Percentiles rank a stretch among this genome's conserved stretches.
phyloP scores from a whole-genome alignment of 495 filamentous ascomycete species.

The Aspergillus biplanus region DNA sequence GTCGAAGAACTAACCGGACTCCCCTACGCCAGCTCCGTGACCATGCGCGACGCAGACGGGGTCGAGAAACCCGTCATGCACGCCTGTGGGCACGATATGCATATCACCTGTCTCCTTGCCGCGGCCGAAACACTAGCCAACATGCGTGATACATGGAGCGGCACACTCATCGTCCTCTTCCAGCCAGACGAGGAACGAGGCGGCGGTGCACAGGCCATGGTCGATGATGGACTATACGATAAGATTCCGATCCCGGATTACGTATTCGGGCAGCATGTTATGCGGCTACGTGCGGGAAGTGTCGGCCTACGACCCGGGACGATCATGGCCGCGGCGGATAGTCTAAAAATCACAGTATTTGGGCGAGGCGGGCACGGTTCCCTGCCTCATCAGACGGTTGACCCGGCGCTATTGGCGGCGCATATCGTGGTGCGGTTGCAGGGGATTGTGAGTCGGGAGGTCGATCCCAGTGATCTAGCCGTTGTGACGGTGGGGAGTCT shows the following conservation, averaged over 20 bases:
- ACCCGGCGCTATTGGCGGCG: constrained; percentile 55
- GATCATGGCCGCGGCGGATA: constrained; percentile 54
- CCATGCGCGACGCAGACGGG: constrained; percentile 46
- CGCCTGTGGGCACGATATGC: constrained; percentile 62
- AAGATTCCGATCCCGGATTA: constrained; percentile 54
- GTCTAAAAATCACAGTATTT: constrained; percentile 53
- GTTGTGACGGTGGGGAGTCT: constrained; percentile 57
- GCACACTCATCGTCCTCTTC: constrained; percentile 58
- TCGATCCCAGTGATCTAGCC: constrained; percentile 49
- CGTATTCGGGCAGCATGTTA: constrained; percentile 56
- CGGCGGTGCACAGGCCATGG: constrained; percentile 57
- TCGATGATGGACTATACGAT: constrained; percentile 54
- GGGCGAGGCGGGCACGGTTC: constrained; percentile 58
- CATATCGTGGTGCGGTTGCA: constrained; percentile 54
- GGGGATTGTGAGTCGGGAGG: constrained; percentile 53
- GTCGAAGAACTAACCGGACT: constrained; percentile 54
- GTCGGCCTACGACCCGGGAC: constrained; percentile 43
- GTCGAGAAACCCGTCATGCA: constrained; percentile 57
- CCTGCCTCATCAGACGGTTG: constrained; percentile 53
- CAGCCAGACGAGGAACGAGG: constrained; percentile 59
- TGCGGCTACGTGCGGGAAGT: constrained; percentile 48
- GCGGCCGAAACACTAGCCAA: constrained; percentile 46
- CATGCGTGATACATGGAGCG: constrained; percentile 43
- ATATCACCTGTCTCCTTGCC: constrained; percentile 57
- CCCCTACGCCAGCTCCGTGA: constrained; percentile 50